phyloP scores from a whole-genome alignment of 768 basidiomycete species.

The Cystobasidium ongulense region DNA sequence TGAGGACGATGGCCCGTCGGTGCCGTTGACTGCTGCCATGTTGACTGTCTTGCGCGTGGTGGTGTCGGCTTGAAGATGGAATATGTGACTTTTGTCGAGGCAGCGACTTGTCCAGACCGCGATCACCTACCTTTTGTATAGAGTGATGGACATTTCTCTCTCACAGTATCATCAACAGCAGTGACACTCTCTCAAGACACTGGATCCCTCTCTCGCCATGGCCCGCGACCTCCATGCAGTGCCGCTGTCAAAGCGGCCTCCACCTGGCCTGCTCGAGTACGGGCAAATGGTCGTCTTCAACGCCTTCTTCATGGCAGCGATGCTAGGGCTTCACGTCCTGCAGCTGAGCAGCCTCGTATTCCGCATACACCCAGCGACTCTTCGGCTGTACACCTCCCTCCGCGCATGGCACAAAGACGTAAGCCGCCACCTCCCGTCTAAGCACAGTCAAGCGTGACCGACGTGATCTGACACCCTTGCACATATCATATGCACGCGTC shows the following conservation, averaged over 20 bases:
- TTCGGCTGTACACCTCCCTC: background rate
- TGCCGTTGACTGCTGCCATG: background rate
- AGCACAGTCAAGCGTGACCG: background rate
- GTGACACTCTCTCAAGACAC: background rate
- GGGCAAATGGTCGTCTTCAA: conserved; percentile 17
- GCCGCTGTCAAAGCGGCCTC: conserved; percentile 5
- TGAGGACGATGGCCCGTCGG: background rate
- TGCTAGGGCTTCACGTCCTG: conserved; percentile 16
- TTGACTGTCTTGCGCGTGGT: background rate
- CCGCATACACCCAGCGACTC: background rate
- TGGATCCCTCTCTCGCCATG: background rate
- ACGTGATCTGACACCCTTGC: background rate
- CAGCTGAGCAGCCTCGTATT: conserved; percentile 9
- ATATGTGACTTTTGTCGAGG: background rate
- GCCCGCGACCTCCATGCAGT: background rate
- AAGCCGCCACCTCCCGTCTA: background rate
- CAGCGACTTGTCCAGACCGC: too few relatives aligned
- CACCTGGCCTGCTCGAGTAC: background rate
- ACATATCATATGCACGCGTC: background rate
- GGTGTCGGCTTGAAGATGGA: background rate
- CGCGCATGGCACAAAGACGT: conserved; percentile 1
- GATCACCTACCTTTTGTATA: too few relatives aligned
- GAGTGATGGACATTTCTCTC: too few relatives aligned
- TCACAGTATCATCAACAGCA: background rate
- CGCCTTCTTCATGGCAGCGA: conserved; percentile 4